Evolutionary conservation across 129 eudicot genomes (phyloP).

Genomic region (Escallonia rubra): DNA sequence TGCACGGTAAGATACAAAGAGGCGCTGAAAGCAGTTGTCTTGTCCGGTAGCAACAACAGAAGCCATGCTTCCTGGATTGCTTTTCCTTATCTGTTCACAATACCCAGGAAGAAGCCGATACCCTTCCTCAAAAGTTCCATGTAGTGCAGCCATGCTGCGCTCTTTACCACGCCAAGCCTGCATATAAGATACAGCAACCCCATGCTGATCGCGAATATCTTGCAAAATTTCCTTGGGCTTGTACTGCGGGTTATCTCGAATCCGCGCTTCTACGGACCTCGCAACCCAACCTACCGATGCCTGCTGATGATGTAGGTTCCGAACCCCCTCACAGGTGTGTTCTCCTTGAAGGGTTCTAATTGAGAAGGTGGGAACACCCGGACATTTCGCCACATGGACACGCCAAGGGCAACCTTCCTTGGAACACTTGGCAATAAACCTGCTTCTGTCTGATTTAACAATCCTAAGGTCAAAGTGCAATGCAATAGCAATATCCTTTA

Average conservation of each 20-base stretch:
- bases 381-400: conserved; percentile 86
- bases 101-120: conserved; percentile 75
- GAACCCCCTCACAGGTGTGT: conserved; percentile 93
- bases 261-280: conserved; percentile 73
- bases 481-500: conserved; percentile 84
- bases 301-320: conserved; percentile 88
- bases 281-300: conserved; percentile 99
- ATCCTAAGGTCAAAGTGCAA: conserved; percentile 90
- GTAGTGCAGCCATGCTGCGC: conserved; percentile 97
- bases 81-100: conserved; percentile 80
- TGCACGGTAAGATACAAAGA: conserved; percentile 82
- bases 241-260: conserved; percentile 80
- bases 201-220: conserved; percentile 90
- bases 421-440: conserved; percentile 93
- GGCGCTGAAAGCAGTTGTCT: conserved; percentile 81
- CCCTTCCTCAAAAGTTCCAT: conserved; percentile 97
- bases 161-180: conserved; percentile 99
- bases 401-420: conserved; percentile 99
- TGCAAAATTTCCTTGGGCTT: conserved; percentile 95
- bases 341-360: conserved; percentile 72
- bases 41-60: conserved; percentile 70
- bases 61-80: conserved; percentile 87
- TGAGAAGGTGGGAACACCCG: conserved; percentile 84
- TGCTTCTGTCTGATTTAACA: conserved; percentile 92
- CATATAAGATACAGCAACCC: conserved; percentile 97